These are phyloP conservation scores for Nosema muscidifuracis DNA, from an alignment of 371 early-diverging fungal species.

Conservation along the genomic window DNA sequence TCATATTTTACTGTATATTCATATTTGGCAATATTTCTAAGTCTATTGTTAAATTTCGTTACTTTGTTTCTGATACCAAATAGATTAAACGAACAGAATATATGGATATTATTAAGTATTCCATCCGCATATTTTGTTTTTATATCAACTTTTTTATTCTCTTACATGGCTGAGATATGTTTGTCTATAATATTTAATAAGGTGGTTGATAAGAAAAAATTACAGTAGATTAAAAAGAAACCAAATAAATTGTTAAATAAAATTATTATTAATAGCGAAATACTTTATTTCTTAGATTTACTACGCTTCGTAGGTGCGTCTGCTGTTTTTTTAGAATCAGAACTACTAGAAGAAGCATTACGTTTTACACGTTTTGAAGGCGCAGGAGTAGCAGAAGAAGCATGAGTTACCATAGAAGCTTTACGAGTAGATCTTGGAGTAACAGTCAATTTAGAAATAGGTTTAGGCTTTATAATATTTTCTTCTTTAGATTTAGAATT, in stretches of 20 bases:
- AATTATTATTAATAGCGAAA: neutral
- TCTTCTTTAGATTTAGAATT: neutral
- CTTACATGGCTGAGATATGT: constrained; percentile 8
- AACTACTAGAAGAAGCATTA: neutral
- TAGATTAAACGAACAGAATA: neutral
- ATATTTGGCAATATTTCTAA: constrained; percentile 36
- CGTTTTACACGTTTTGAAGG: neutral
- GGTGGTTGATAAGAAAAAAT: neutral
- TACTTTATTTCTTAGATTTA: neutral
- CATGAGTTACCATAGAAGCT: neutral
- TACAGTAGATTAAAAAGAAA: neutral
- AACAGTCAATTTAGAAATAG: neutral
- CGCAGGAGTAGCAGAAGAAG: neutral
- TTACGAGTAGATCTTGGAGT: neutral
- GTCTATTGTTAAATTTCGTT: constrained; percentile 25
- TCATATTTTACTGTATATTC: constrained; percentile 34
- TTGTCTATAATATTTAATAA: neutral
- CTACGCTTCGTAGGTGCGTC: neutral
- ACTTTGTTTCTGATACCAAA: constrained; percentile 49
- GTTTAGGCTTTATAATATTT: neutral
- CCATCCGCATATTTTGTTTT: constrained; percentile 28
- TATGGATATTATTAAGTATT: constrained; percentile 17
- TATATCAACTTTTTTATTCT: neutral
- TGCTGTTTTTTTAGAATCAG: neutral
- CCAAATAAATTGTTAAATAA: too few relatives aligned